phyloP scores from a whole-genome alignment of 257 asterid species.

The Gentiana dahurica region DNA sequence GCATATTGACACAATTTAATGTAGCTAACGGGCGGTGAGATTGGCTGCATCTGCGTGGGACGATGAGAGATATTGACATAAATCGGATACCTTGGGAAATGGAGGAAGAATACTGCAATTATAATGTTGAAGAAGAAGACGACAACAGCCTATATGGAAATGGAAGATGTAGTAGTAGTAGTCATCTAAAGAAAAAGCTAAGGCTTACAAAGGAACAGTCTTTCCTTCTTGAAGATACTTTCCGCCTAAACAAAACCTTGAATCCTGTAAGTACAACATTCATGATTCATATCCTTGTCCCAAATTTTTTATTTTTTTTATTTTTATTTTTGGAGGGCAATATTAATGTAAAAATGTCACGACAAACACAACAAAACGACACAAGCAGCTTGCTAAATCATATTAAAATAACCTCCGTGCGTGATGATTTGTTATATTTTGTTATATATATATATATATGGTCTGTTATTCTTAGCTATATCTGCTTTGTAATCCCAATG shows the following conservation, averaged over 20 bases:
- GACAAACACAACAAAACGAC: too few species aligned
- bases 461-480: neutral
- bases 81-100: slow-evolving; percentile 40
- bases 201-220: slow-evolving; percentile 69
- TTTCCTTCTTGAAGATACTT: slow-evolving; percentile 69
- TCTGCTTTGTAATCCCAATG: neutral
- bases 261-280: slow-evolving; percentile 37
- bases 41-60: slow-evolving; percentile 4
- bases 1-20: neutral
- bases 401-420: too few species aligned
- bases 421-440: too few species aligned
- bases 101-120: slow-evolving; percentile 30
- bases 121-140: too few species aligned
- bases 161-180: slow-evolving; percentile 35
- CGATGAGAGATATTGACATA: slow-evolving; percentile 47
- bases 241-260: slow-evolving; percentile 54
- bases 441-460: too few species aligned
- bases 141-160: slow-evolving; percentile 1
- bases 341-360: too few species aligned
- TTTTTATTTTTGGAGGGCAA: too few species aligned
- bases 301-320: too few species aligned
- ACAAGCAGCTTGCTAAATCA: too few species aligned
- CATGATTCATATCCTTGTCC: too few species aligned
- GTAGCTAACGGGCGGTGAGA: slow-evolving; percentile 31
- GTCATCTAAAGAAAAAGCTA: slow-evolving; percentile 55